Conservation (phyloP, 768 basidiomycete species). For the Tephrocybe sp. region DNA sequence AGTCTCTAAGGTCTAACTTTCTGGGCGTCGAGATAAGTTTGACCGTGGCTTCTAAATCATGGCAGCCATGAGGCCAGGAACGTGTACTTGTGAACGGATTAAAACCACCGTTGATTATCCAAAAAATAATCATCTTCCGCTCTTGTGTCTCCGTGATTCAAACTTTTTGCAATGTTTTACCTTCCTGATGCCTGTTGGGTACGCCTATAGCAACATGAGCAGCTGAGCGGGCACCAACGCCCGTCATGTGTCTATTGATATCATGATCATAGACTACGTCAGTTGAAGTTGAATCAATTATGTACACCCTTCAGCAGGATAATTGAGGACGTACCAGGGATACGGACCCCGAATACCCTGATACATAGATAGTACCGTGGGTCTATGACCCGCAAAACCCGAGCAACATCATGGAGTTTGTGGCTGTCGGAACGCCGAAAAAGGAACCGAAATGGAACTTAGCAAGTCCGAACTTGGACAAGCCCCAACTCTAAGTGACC, state of each 20-base stretch:
- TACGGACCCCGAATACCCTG: conserved; percentile 3
- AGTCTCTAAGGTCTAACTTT: conserved; percentile 2
- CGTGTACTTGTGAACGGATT: neutral
- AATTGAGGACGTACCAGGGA: conserved; percentile 3
- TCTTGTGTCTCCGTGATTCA: neutral
- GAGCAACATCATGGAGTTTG: neutral
- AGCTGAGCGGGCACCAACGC: neutral
- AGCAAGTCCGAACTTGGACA: too few species aligned
- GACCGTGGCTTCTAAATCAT: conserved; percentile 1
- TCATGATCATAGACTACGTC: conserved; percentile 7
- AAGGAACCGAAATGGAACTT: too few species aligned
- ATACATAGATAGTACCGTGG: neutral
- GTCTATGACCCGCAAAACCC: neutral
- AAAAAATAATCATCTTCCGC: neutral
- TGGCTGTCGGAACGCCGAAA: too few species aligned
- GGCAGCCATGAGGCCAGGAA: conserved; percentile 6
- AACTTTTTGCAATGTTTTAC: neutral
- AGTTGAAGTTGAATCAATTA: conserved; percentile 7
- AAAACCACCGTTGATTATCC: neutral
- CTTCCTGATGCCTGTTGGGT: neutral
- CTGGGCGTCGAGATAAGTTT: neutral
- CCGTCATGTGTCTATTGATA: neutral
- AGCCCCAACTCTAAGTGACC: too few species aligned
- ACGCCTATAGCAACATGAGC: neutral
- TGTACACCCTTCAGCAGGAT: conserved; percentile 8